Evolutionary conservation across 2,329 filamentous ascomycete species (phyloP).

Genomic region (Fusarium humuli): DNA sequence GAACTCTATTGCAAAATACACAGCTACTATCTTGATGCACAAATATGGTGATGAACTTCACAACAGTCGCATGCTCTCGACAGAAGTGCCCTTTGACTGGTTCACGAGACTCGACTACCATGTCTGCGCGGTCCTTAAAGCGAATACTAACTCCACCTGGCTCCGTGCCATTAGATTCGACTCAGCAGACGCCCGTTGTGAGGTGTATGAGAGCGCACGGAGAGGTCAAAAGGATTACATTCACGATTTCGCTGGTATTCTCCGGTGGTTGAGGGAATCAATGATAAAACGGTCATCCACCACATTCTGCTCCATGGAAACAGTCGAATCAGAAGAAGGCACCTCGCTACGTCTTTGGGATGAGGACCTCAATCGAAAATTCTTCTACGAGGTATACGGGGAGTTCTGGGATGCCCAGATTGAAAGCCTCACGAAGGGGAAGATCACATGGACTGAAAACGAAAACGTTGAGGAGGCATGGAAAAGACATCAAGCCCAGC

Average conservation of each 20-base stretch:
- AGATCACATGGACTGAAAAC: not conserved
- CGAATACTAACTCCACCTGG: not conserved
- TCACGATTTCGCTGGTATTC: not conserved
- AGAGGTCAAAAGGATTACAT: not conserved
- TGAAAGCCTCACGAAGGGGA: not conserved
- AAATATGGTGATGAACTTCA: not conserved
- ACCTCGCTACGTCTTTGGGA: not conserved
- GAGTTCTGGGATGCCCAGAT: not conserved
- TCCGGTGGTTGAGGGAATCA: not conserved
- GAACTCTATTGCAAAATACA: not conserved
- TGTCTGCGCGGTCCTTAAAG: not conserved
- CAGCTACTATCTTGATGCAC: not conserved
- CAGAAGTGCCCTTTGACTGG: not conserved
- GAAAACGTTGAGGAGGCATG: not conserved
- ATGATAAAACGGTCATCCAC: not conserved
- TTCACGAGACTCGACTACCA: not conserved
- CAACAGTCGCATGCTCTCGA: not conserved
- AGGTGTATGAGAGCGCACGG: not conserved
- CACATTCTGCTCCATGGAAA: not conserved
- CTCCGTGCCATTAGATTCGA: not conserved
- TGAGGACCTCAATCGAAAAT: rapidly evolving
- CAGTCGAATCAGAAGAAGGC: not conserved
- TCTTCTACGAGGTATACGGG: not conserved
- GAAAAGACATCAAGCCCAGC: not conserved
- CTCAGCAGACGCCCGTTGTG: not conserved